Percentiles rank a stretch among this genome's conserved stretches.
phyloP scores from a whole-genome alignment of 2,329 filamentous ascomycete species.

The Albophoma yamanashiensis region DNA sequence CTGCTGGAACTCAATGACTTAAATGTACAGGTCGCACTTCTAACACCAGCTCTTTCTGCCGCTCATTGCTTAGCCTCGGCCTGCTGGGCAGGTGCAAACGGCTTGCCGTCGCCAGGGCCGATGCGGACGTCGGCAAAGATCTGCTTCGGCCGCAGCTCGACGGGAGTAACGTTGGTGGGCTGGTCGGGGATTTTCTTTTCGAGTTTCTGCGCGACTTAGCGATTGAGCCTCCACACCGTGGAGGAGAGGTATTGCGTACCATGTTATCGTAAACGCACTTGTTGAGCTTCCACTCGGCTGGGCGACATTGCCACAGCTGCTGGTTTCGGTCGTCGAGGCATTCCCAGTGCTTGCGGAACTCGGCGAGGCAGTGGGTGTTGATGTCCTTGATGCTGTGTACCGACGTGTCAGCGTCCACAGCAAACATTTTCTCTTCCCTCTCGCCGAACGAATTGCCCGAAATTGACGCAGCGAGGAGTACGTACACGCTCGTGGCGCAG shows the following conservation, averaged over 20 bases:
- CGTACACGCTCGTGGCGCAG: conserved; percentile 92
- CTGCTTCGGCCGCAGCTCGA: conserved; percentile 60
- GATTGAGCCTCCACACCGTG: no score
- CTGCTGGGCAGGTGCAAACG: conserved; percentile 23
- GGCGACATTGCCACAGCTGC: conserved; percentile 90
- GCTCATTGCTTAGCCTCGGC: conserved; percentile 24
- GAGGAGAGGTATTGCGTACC: conserved; percentile 42
- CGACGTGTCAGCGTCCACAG: conserved; percentile 3
- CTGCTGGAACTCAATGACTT: conserved; percentile 16
- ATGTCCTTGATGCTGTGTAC: conserved; percentile 72
- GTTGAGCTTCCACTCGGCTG: conserved; percentile 81
- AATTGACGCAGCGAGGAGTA: conserved; percentile 14
- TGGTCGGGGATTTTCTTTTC: conserved; percentile 72
- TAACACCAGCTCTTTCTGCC: neutral
- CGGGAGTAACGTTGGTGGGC: conserved; percentile 57
- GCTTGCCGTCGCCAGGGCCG: conserved; percentile 30
- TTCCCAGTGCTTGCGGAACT: conserved; percentile 91
- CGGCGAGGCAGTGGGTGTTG: conserved; percentile 83
- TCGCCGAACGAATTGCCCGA: neutral
- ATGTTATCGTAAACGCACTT: conserved; percentile 93
- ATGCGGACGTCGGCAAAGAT: conserved; percentile 47
- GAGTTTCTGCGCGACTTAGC: conserved; percentile 47
- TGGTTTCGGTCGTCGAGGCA: conserved; percentile 98
- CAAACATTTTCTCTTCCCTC: neutral
- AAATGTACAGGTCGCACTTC: conserved; percentile 17